Percentiles rank a stretch among this genome's conserved stretches.
Conservation (phyloP, 257 asterid genomes). For the Nicotiana otophora region DNA sequence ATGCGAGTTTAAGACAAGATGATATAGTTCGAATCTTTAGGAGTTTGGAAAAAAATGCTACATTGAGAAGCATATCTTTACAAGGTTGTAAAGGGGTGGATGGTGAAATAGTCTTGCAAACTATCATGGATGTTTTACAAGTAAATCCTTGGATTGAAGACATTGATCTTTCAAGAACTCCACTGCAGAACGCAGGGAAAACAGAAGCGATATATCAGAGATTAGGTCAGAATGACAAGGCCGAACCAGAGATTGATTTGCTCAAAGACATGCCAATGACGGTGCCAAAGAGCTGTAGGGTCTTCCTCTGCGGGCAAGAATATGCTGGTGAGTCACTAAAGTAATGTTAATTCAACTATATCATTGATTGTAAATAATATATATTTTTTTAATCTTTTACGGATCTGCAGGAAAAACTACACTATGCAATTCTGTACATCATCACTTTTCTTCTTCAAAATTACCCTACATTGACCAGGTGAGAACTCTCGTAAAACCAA, state of each 20-base stretch:
- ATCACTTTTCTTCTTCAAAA: constrained; percentile 49
- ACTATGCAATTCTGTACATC: constrained; percentile 49
- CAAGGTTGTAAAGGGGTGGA: constrained; percentile 78
- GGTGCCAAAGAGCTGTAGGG: constrained; percentile 56
- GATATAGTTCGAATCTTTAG: constrained; percentile 49
- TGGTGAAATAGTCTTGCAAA: constrained; percentile 54
- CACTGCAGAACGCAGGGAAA: constrained; percentile 56
- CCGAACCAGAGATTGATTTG: constrained; percentile 55
- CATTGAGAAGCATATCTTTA: constrained; percentile 48
- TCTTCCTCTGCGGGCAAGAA: constrained; percentile 74
- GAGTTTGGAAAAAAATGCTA: constrained; percentile 62
- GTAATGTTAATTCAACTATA: neutral
- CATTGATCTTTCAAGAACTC: constrained; percentile 57
- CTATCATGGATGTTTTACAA: constrained; percentile 53
- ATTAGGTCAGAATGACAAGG: constrained; percentile 47
- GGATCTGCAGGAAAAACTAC: constrained; percentile 54
- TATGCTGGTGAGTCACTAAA: constrained; percentile 40
- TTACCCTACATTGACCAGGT: constrained; percentile 57
- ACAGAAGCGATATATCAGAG: constrained; percentile 51
- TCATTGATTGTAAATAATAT: constrained; percentile 4
- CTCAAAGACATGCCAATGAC: constrained; percentile 60
- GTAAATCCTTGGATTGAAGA: constrained; percentile 91
- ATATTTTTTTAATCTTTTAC: neutral
- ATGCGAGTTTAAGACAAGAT: constrained; percentile 47
- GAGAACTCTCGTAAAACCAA: constrained; percentile 63